Conservation (phyloP, 2,329 filamentous ascomycete species). For the Emergomyces africanus region DNA sequence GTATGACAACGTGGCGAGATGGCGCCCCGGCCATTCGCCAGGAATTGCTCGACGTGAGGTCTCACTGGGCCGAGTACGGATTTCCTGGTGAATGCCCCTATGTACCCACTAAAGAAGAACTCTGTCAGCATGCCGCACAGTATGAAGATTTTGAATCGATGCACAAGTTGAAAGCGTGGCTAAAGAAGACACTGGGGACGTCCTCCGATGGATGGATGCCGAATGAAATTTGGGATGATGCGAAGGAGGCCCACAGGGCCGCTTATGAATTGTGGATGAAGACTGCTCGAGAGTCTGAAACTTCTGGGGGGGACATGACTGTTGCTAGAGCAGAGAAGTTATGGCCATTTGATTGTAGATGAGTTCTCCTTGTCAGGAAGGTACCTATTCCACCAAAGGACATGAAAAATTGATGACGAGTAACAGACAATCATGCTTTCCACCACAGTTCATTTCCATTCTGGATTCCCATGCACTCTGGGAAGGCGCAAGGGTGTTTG, state of each 20-base stretch:
- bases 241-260: conserved; percentile 16
- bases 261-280: conserved; percentile 21
- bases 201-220: conserved; percentile 23
- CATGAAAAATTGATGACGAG: background rate
- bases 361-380: background rate
- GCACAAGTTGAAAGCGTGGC: conserved; percentile 19
- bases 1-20: conserved; percentile 19
- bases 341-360: conserved; percentile 10
- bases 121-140: conserved; percentile 13
- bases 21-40: conserved; percentile 17
- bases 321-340: conserved; percentile 7
- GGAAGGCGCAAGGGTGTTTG: background rate
- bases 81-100: conserved; percentile 17
- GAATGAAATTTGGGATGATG: conserved; percentile 19
- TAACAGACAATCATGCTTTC: background rate
- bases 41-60: conserved; percentile 19
- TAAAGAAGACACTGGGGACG: conserved; percentile 15
- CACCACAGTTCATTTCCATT: background rate
- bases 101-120: conserved; percentile 15
- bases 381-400: background rate
- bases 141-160: conserved; percentile 22
- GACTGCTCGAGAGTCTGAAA: conserved; percentile 6
- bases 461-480: background rate
- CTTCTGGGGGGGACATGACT: conserved; percentile 5
- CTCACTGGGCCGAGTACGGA: conserved; percentile 16